These are phyloP conservation scores for Elsinoe necatrix DNA, from an alignment of 2,329 filamentous ascomycete species.

Conservation along the genomic window DNA sequence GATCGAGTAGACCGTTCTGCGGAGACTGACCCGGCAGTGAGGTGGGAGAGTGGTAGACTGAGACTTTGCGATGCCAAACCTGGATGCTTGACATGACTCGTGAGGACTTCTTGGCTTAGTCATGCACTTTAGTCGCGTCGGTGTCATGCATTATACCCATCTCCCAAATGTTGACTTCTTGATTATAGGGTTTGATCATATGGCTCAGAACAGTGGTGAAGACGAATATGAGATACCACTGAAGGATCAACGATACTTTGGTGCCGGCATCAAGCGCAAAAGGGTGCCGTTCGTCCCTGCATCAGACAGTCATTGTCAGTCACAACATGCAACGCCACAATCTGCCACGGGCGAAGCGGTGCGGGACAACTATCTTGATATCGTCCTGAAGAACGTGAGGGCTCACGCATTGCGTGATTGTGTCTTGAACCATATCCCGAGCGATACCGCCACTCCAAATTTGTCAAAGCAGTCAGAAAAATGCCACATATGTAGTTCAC, in stretches of 20 bases:
- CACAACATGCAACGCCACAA: slow-evolving; percentile 16
- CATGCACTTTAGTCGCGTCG: slow-evolving; percentile 5
- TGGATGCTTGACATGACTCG: neutral
- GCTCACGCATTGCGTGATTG: neutral
- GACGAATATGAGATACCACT: slow-evolving; percentile 52
- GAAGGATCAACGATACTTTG: slow-evolving; percentile 52
- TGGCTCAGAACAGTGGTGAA: slow-evolving; percentile 28
- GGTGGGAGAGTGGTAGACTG: too few species aligned
- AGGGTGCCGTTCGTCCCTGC: slow-evolving; percentile 52
- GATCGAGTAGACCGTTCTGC: neutral
- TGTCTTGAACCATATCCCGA: neutral
- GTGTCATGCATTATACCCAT: neutral
- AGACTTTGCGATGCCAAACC: too few species aligned
- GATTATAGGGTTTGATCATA: too few species aligned
- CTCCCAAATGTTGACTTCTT: too few species aligned
- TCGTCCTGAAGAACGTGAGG: slow-evolving; percentile 46
- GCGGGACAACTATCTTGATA: slow-evolving; percentile 56
- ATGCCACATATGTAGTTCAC: slow-evolving; percentile 32
- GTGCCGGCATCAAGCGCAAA: slow-evolving; percentile 55
- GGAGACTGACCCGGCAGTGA: too few species aligned
- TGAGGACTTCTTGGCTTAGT: neutral
- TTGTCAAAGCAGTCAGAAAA: slow-evolving; percentile 13
- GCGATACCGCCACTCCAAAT: neutral
- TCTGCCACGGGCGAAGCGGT: slow-evolving; percentile 18
- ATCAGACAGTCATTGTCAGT: slow-evolving; percentile 23